Conservation (phyloP, 169 alveolate species). For the Eimeria necatrix region DNA sequence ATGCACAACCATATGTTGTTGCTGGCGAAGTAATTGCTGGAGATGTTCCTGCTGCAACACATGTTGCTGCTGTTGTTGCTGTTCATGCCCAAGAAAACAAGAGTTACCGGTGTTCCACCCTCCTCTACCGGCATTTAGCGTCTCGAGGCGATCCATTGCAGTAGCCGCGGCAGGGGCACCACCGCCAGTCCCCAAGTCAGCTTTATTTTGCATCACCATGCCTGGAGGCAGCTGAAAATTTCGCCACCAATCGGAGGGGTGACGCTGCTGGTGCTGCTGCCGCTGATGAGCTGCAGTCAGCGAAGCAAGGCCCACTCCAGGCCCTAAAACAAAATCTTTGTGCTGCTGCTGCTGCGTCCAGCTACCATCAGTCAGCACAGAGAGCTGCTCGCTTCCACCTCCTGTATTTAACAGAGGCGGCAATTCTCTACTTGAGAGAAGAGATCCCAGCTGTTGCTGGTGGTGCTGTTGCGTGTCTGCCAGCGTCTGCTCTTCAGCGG, state of each 20-base stretch:
- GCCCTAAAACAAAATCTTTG: slow-evolving; percentile 54
- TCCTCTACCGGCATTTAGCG: slow-evolving; percentile 21
- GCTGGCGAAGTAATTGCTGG: slow-evolving; percentile 65
- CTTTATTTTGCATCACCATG: slow-evolving; percentile 35
- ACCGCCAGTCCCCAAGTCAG: slow-evolving; percentile 15
- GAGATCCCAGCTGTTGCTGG: slow-evolving; percentile 50
- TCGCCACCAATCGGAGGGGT: slow-evolving; percentile 58
- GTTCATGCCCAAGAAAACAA: slow-evolving; percentile 49
- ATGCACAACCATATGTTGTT: slow-evolving; percentile 7
- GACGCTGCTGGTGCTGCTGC: slow-evolving; percentile 43
- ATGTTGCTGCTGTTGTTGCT: slow-evolving; percentile 61
- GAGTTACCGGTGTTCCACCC: slow-evolving; percentile 47
- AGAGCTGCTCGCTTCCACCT: slow-evolving; percentile 11
- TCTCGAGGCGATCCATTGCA: slow-evolving; percentile 43
- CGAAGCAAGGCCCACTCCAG: slow-evolving; percentile 46
- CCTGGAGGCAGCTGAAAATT: slow-evolving; percentile 11
- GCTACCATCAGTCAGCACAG: neutral
- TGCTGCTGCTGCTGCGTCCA: slow-evolving; percentile 69
- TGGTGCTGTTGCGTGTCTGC: slow-evolving; percentile 15
- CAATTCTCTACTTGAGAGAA: slow-evolving; percentile 22
- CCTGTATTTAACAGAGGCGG: neutral
- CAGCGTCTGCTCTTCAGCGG: slow-evolving; percentile 10
- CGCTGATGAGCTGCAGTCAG: slow-evolving; percentile 24
- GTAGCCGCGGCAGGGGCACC: slow-evolving; percentile 41
- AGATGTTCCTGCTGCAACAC: slow-evolving; percentile 66